Base-by-base conservation (phyloP, 139 green algal species). In the Micromonas pusilla region DNA sequence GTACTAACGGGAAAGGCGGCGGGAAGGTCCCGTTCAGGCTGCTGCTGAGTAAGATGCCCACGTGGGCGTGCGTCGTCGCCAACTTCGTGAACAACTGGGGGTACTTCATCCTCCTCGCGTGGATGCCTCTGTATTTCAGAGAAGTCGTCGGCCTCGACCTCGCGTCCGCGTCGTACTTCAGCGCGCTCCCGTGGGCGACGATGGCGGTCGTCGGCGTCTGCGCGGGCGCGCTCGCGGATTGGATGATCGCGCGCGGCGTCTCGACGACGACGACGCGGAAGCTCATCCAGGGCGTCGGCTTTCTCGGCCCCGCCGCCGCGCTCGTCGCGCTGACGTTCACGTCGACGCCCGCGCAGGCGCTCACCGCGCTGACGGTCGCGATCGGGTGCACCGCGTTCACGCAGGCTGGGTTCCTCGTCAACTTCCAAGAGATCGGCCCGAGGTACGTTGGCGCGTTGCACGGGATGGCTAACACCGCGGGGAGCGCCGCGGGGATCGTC, bases 71-170 rank as follows among this genome's bases (percentile, higher is more conserved):
- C 79, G 97, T 99, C 79, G 28, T 96, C 0, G 91, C 76, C 72
- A 93, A 99, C 84, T 99, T 99, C 81, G 97, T 93, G 85, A 93
- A 99, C 86, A 98, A 99, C 86, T 99, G 92, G 91, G 95, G 95
- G 70, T 95, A 91, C 37, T 99, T 99, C 87, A 99, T 98, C 83
- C 85, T 98, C 73, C 90, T 99, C 1, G 98, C 93, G 0, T 99
- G 94, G 94, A 98, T 98, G 95, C 95, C 95, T 32, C 92, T 90
- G 20, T 99, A 98, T 84, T 99, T 97, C 88, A 94, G 91, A 77
- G 80, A 97, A 83, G 93, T 96, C 82, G 37, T 88, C 9, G 70
- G 70, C 13, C 16, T 84, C 4, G 70, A 87, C 64, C 33, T 88
- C n/a, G 30, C 52, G 0, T 30, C 60, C 9, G 77, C 79, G 9